These are phyloP conservation scores for Ophiostoma perfectum DNA, from an alignment of 2,329 filamentous ascomycete genomes.

Conservation along the genomic window DNA sequence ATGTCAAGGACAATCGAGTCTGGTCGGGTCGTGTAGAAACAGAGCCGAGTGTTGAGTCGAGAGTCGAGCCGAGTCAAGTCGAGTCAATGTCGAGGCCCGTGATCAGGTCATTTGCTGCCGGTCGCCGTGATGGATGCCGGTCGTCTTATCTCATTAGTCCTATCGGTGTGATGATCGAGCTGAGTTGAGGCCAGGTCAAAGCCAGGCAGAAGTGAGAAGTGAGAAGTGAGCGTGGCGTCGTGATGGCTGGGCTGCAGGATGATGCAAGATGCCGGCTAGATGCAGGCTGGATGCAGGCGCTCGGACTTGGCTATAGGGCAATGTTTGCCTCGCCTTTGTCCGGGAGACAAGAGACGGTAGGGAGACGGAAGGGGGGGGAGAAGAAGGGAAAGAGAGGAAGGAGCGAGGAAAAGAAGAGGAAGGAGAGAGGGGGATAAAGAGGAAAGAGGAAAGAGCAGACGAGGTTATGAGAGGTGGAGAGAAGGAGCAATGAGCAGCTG, in stretches of 20 bases:
- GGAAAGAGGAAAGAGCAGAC: neutral
- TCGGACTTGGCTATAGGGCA: slow-evolving; percentile 1
- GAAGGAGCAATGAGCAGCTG: neutral
- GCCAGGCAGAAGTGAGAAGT: neutral
- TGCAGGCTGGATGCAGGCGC: neutral
- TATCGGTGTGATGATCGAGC: too few species aligned
- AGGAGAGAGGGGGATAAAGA: neutral
- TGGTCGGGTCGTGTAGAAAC: neutral
- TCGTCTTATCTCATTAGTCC: neutral
- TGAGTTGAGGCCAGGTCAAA: too few species aligned
- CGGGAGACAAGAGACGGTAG: slow-evolving; percentile 7
- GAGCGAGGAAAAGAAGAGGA: neutral
- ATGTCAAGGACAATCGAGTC: slow-evolving; percentile 3
- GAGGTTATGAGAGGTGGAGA: neutral
- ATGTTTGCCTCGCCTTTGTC: slow-evolving; percentile 12
- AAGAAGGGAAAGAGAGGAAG: neutral
- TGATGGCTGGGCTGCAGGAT: neutral
- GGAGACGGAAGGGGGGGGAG: neutral
- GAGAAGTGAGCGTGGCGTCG: neutral
- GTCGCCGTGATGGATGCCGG: neutral
- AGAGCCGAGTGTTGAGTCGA: neutral
- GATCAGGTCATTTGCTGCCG: slow-evolving; percentile 1
- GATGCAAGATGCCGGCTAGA: neutral
- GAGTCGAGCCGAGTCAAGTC: neutral
- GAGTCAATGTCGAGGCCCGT: slow-evolving; percentile 1